phyloP scores from a whole-genome alignment of 305 asterid species.

The Caryopteris hybrid region DNA sequence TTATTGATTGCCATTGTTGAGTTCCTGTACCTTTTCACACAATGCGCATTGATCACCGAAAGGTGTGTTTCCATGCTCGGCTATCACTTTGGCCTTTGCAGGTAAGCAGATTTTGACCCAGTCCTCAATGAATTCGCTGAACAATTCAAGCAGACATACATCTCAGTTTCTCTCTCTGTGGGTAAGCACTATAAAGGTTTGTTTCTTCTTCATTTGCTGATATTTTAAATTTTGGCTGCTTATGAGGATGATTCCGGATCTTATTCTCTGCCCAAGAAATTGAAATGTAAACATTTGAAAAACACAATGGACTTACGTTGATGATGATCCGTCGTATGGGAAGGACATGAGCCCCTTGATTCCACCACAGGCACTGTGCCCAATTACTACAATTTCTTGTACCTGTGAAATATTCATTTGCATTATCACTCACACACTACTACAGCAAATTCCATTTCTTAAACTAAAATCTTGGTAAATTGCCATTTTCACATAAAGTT shows the following conservation, averaged over 20 bases:
- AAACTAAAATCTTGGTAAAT: background rate
- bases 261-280: background rate
- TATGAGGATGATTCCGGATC: background rate
- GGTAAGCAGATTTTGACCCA: slow-evolving; percentile 84
- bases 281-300: background rate
- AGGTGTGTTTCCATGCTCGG: slow-evolving; percentile 30
- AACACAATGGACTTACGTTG: slow-evolving; percentile 45
- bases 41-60: slow-evolving; percentile 48
- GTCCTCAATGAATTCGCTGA: slow-evolving; percentile 87
- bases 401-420: slow-evolving; percentile 13
- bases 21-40: slow-evolving; percentile 60
- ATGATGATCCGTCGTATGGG: slow-evolving; percentile 54
- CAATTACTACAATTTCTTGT: slow-evolving; percentile 71
- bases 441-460: background rate
- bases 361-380: slow-evolving; percentile 95
- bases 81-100: slow-evolving; percentile 61
- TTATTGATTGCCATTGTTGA: background rate
- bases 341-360: slow-evolving; percentile 94
- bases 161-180: background rate
- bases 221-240: background rate
- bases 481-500: background rate
- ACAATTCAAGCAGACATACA: slow-evolving; percentile 1
- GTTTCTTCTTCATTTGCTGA: background rate
- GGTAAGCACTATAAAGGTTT: background rate
- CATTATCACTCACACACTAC: background rate